Base-by-base conservation (phyloP, 495 filamentous ascomycete genomes). In the Amphirosellinia nigrospora region DNA sequence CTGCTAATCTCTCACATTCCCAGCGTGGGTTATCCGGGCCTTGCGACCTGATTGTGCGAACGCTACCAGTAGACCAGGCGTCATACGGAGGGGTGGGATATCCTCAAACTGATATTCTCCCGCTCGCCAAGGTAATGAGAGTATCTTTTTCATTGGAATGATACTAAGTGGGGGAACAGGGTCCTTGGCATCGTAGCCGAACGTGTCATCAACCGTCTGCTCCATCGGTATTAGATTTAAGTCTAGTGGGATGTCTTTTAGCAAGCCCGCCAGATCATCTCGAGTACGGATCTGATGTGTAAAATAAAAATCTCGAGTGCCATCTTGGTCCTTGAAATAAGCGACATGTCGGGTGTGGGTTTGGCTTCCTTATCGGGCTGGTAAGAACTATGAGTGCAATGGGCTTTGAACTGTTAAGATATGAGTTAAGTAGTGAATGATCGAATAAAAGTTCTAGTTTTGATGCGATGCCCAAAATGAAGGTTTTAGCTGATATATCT, bases 1-100 rank as follows among this genome's bases (percentile, higher is more conserved):
- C 55, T 36, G 55, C 55, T n/a, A 58, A 11, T 21, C 1, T 30
- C 30, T 58, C 30, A 19, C 55, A 58, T 58, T 58, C 55, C 55
- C 28, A 58, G 16, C 19, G 55, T 9, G 55, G 16, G 21, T 36
- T 58, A 3, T 10, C 30, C 10, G 55, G 6, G 19, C 55, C n/a
- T 21, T 58, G 55, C 21, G 55, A 36, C 23, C 7, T n/a, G 32
- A 58, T n/a, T 11, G 30, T 36, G 19, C 16, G 30, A 21, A n/a
- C 21, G 13, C 55, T 58, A 4, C 16, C 32, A 36, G 16, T n/a
- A 21, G 32, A 36, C 1, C 5, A n/a, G 2, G n/a, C 19, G 21
- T 58, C 55, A 21, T 36, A 30, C 13, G 55, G 55, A 2, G 9
- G 30, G 10, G 55, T 0, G 13, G n/a, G 11, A 21, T n/a, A 19